Conservation (phyloP, 305 asterid genomes). For the Solanum hybrid region DNA sequence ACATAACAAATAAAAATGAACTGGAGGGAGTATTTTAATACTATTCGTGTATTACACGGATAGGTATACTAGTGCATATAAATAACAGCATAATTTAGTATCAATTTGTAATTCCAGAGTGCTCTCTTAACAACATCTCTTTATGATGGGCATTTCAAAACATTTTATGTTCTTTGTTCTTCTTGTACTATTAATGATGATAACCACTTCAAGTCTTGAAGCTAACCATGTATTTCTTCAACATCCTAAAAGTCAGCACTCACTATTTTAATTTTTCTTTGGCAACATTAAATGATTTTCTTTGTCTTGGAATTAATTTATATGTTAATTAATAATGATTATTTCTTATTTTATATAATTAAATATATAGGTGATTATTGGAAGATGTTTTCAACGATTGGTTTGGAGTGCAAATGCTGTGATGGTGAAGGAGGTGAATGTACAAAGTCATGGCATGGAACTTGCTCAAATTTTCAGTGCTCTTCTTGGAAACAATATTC, state of each 20-base stretch:
- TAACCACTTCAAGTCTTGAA: background rate
- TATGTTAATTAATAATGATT: background rate
- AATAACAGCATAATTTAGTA: background rate
- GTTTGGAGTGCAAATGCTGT: conserved; percentile 21
- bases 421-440: conserved; percentile 7
- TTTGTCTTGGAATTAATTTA: background rate
- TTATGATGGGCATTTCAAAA: background rate
- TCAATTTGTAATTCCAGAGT: background rate
- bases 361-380: background rate
- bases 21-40: no score
- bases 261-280: background rate
- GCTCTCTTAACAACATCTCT: background rate
- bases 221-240: background rate
- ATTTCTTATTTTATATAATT: background rate
- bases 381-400: conserved; percentile 7
- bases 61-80: background rate
- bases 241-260: background rate
- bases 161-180: background rate
- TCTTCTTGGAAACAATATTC: conserved; percentile 14
- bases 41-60: background rate
- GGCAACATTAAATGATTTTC: background rate
- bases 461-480: conserved; percentile 17
- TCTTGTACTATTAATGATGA: background rate
- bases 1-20: no score
- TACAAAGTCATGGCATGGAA: conserved; percentile 6